phyloP scores from a whole-genome alignment of 768 basidiomycete genomes.

The Rhodotorula sphaerocarpa region DNA sequence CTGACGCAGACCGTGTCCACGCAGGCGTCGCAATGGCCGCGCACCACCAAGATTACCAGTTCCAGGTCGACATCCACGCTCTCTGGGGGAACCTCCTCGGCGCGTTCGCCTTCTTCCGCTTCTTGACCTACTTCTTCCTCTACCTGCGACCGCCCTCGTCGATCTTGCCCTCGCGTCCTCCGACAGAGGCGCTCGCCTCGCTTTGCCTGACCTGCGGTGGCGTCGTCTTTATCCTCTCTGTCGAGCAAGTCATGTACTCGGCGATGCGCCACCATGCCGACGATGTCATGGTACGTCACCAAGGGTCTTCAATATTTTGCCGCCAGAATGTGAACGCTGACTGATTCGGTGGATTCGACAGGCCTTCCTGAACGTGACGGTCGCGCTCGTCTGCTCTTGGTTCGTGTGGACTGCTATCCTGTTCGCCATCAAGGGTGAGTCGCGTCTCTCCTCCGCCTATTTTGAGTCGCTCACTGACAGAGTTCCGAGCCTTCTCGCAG shows the following conservation, averaged over 20 bases:
- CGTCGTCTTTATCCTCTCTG: conserved; percentile 77
- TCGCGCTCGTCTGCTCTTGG: conserved; percentile 75
- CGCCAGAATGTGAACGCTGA: neutral
- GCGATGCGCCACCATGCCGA: conserved; percentile 86
- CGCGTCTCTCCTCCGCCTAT: neutral
- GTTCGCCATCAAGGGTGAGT: conserved; percentile 63
- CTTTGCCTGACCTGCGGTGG: conserved; percentile 78
- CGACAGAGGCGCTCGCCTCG: conserved; percentile 79
- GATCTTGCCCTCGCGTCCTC: conserved; percentile 67
- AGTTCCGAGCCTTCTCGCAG: neutral
- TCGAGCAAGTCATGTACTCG: conserved; percentile 64
- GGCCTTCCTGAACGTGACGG: conserved; percentile 56
- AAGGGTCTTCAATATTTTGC: neutral
- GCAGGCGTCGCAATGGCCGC: conserved; percentile 90
- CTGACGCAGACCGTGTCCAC: conserved; percentile 88
- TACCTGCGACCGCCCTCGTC: conserved; percentile 55
- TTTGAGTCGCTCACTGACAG: neutral
- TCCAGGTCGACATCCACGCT: conserved; percentile 84
- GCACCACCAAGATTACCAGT: conserved; percentile 81
- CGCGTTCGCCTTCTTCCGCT: conserved; percentile 67
- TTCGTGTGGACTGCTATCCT: conserved; percentile 74
- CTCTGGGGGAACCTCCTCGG: conserved; percentile 85
- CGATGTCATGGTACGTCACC: conserved; percentile 49
- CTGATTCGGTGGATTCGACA: neutral
- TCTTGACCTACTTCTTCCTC: conserved; percentile 87